Conservation (phyloP, 805 yeast species). For the Ogataea trehaloabstinens region DNA sequence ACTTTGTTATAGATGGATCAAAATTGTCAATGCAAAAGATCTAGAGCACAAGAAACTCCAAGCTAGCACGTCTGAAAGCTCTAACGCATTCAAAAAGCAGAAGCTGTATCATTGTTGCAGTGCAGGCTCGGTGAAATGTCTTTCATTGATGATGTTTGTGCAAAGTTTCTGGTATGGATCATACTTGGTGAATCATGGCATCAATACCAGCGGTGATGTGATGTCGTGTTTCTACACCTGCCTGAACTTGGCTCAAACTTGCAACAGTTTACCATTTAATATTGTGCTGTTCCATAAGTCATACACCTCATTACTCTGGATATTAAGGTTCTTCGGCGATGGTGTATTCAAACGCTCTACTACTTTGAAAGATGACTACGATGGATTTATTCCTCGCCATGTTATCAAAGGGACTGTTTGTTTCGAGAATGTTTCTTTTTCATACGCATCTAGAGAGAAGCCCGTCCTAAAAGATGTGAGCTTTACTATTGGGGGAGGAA, state of each 20-base stretch:
- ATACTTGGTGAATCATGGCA: conserved; percentile 52
- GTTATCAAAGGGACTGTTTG: conserved; percentile 45
- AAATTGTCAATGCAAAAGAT: conserved; percentile 55
- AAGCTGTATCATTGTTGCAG: conserved; percentile 55
- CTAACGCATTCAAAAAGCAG: conserved; percentile 39
- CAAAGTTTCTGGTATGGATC: conserved; percentile 94
- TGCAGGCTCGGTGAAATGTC: conserved; percentile 50
- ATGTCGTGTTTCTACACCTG: conserved; percentile 85
- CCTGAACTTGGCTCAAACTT: conserved; percentile 61
- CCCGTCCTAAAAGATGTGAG: conserved; percentile 47
- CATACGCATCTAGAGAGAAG: conserved; percentile 56
- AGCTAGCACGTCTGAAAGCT: conserved; percentile 29
- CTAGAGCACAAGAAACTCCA: conserved; percentile 48
- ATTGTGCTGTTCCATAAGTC: conserved; percentile 69
- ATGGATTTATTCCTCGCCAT: conserved; percentile 23
- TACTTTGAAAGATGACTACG: neutral
- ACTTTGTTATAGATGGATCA: conserved; percentile 55
- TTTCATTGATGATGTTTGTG: conserved; percentile 74
- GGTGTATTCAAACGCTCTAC: conserved; percentile 3
- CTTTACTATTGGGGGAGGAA: conserved; percentile 44
- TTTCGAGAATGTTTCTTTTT: conserved; percentile 57
- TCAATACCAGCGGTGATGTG: conserved; percentile 58
- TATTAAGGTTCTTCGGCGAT: conserved; percentile 39
- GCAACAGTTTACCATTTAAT: conserved; percentile 55
- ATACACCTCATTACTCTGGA: conserved; percentile 57